phyloP scores from a whole-genome alignment of 768 basidiomycete genomes.

The Podaxis sp. region DNA sequence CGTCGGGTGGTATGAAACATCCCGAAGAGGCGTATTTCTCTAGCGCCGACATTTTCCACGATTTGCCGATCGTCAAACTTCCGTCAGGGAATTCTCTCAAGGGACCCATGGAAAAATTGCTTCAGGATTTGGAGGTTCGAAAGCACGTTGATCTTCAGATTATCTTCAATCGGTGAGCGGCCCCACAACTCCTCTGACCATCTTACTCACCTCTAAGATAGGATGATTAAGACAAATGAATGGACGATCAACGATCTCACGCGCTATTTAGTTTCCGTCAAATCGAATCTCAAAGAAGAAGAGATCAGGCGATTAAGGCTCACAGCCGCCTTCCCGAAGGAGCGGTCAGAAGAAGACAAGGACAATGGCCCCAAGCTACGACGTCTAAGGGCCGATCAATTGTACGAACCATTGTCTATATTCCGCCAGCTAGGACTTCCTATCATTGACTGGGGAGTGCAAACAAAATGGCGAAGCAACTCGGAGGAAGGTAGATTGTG shows the following conservation, averaged over 20 bases:
- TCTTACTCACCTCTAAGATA: slow-evolving; percentile 23
- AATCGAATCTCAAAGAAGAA: slow-evolving; percentile 44
- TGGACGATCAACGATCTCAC: slow-evolving; percentile 86
- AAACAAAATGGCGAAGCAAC: slow-evolving; percentile 72
- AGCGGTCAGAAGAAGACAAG: slow-evolving; percentile 28
- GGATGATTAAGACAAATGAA: slow-evolving; percentile 87
- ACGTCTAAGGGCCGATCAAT: slow-evolving; percentile 63
- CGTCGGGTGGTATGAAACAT: slow-evolving; percentile 66
- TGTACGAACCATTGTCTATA: slow-evolving; percentile 82
- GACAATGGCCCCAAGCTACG: slow-evolving; percentile 30
- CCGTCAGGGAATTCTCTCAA: slow-evolving; percentile 65
- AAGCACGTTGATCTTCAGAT: slow-evolving; percentile 92
- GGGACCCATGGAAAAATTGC: slow-evolving; percentile 66
- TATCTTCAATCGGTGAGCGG: slow-evolving; percentile 77
- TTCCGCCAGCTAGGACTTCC: slow-evolving; percentile 77
- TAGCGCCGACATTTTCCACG: slow-evolving; percentile 85
- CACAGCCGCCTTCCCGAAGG: slow-evolving; percentile 81
- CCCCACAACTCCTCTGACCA: background rate
- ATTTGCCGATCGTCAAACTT: slow-evolving; percentile 76
- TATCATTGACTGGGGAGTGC: slow-evolving; percentile 82
- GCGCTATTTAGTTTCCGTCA: slow-evolving; percentile 85
- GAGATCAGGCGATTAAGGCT: slow-evolving; percentile 48
- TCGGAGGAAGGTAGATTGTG: slow-evolving; percentile 78
- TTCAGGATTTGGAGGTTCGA: slow-evolving; percentile 77
- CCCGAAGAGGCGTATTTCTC: slow-evolving; percentile 82